These are phyloP conservation scores for Termitomyces eurrhizus DNA, from an alignment of 768 basidiomycete genomes.

Conservation along the genomic window DNA sequence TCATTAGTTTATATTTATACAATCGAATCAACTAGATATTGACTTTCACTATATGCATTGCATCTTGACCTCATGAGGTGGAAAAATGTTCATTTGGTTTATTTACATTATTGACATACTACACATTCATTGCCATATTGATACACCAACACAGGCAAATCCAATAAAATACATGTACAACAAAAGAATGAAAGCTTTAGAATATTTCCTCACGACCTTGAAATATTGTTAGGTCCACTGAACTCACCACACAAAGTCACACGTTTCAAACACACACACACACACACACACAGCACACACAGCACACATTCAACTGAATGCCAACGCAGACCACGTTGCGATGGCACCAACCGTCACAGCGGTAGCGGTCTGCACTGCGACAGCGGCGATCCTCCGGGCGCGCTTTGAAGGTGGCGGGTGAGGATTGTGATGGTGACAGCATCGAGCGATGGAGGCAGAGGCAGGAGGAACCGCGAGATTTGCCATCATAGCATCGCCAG, in stretches of 20 bases:
- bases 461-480: slow-evolving; percentile 1
- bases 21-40: neutral
- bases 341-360: slow-evolving; percentile 65
- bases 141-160: neutral
- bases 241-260: neutral
- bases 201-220: neutral
- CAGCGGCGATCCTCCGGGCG: slow-evolving; percentile 36
- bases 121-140: neutral
- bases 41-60: neutral
- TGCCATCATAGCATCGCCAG: slow-evolving; percentile 15
- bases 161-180: neutral
- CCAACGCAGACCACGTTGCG: slow-evolving; percentile 70
- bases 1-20: neutral
- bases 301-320: slow-evolving; percentile 43
- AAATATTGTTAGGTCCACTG: neutral
- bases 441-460: slow-evolving; percentile 1
- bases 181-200: neutral
- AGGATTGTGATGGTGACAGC: slow-evolving; percentile 1
- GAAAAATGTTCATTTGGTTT: neutral
- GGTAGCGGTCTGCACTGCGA: slow-evolving; percentile 55
- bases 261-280: neutral
- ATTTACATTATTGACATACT: neutral
- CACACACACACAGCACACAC: neutral
- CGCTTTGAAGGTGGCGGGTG: slow-evolving; percentile 36
- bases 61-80: neutral